phyloP scores from a whole-genome alignment of 257 asterid genomes.

The Petunia axillaris region DNA sequence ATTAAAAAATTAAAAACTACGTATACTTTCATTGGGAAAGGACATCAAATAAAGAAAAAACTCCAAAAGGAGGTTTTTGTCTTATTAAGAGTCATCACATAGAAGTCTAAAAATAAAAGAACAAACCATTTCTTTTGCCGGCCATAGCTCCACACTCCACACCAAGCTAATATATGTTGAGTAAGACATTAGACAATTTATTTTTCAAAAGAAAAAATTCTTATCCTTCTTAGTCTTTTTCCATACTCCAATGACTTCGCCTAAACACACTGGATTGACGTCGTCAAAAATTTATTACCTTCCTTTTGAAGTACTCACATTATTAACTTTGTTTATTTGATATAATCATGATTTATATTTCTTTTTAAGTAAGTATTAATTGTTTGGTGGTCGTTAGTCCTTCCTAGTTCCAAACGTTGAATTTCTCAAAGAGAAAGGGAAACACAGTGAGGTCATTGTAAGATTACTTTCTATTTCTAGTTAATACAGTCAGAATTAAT shows the following conservation, averaged over 20 bases:
- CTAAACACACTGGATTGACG: background rate
- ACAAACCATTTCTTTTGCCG: background rate
- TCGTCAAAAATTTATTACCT: no score
- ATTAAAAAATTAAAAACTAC: no score
- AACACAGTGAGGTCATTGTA: no score
- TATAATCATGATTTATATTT: no score
- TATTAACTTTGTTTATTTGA: no score
- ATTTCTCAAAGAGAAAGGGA: background rate
- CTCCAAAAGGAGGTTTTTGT: background rate
- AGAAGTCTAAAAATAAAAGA: background rate
- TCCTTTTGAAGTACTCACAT: no score
- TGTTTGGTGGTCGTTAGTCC: background rate
- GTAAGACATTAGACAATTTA: background rate
- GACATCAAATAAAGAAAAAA: constrained; percentile 15
- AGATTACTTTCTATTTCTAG: no score
- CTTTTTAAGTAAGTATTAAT: no score
- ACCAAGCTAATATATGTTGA: background rate
- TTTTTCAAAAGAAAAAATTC: background rate
- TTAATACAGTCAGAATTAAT: no score
- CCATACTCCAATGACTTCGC: background rate
- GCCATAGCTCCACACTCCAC: background rate
- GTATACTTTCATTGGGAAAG: background rate
- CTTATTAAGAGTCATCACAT: background rate
- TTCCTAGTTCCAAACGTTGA: background rate
- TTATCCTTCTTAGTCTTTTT: background rate